These are phyloP conservation scores for Candida maesae DNA, from an alignment of 805 yeast genomes.

Conservation along the genomic window DNA sequence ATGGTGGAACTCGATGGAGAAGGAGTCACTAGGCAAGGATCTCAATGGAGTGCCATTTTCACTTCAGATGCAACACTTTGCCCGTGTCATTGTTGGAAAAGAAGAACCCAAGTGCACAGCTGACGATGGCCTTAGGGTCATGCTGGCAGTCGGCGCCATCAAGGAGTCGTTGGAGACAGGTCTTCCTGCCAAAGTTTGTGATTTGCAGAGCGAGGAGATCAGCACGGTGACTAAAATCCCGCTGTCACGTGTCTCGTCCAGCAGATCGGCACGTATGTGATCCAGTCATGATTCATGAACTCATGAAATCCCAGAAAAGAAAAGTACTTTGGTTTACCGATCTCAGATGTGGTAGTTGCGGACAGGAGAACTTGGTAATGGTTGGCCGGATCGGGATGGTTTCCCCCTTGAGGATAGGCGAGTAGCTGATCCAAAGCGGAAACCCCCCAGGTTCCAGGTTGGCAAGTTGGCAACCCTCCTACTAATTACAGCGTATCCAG, in stretches of 20 bases:
- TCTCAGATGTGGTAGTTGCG: too few species aligned
- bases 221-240: background rate
- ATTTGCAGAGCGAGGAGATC: background rate
- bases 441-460: too few species aligned
- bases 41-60: slow-evolving; percentile 15
- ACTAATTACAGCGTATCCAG: too few species aligned
- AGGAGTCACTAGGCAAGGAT: slow-evolving; percentile 4
- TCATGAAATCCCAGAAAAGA: too few species aligned
- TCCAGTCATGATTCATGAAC: too few species aligned
- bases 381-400: too few species aligned
- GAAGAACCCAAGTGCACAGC: slow-evolving; percentile 15
- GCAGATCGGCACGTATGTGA: slow-evolving; percentile 8
- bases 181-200: slow-evolving; percentile 9
- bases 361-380: too few species aligned
- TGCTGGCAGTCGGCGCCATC: slow-evolving; percentile 17
- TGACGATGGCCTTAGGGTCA: slow-evolving; percentile 17
- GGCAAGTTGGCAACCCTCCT: too few species aligned
- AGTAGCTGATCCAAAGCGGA: too few species aligned
- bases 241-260: background rate
- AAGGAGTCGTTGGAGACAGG: slow-evolving; percentile 13
- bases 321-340: too few species aligned
- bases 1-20: slow-evolving; percentile 16
- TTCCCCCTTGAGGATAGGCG: too few species aligned
- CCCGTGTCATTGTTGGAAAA: slow-evolving; percentile 9
- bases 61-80: slow-evolving; percentile 18